phyloP scores from a whole-genome alignment of 1,284 basidiomycete species.

The Rhodotorula sp. region DNA sequence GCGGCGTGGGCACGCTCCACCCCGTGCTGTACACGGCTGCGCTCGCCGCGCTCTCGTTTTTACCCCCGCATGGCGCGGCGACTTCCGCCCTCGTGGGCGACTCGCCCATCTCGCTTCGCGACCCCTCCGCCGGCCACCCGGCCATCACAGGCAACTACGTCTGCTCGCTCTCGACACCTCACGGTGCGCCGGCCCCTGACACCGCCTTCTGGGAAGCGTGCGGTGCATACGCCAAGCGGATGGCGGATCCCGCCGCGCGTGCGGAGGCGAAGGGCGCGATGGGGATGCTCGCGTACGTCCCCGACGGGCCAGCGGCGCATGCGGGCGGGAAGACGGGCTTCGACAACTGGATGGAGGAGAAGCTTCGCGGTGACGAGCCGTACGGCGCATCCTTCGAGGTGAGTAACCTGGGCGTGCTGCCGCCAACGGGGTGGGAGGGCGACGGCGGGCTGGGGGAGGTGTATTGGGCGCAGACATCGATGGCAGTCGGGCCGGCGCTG shows the following conservation, averaged over 20 bases:
- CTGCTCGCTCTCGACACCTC: neutral
- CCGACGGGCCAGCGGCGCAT: neutral
- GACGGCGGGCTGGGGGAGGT: conserved; percentile 14
- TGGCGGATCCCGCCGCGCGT: neutral
- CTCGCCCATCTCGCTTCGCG: conserved; percentile 20
- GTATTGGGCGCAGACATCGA: conserved; percentile 21
- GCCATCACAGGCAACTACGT: conserved; percentile 25
- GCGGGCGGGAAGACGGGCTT: neutral
- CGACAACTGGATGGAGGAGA: conserved; percentile 9
- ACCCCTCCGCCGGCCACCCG: conserved; percentile 1
- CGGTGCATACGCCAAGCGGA: neutral
- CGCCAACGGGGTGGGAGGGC: conserved; percentile 6
- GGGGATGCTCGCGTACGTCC: conserved; percentile 13
- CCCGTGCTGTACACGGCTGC: conserved; percentile 11
- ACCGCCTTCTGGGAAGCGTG: conserved; percentile 11
- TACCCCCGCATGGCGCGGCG: neutral
- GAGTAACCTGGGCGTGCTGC: conserved; percentile 20
- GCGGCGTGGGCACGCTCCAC: conserved; percentile 21
- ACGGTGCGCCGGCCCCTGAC: neutral
- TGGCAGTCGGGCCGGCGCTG: neutral
- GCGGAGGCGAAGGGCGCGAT: neutral
- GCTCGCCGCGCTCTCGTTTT: neutral
- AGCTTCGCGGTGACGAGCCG: neutral
- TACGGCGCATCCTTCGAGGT: conserved; percentile 21
- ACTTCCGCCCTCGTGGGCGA: neutral